Evolutionary conservation across 2,329 filamentous ascomycete species (phyloP).

Genomic region (Metarhizium humberi): DNA sequence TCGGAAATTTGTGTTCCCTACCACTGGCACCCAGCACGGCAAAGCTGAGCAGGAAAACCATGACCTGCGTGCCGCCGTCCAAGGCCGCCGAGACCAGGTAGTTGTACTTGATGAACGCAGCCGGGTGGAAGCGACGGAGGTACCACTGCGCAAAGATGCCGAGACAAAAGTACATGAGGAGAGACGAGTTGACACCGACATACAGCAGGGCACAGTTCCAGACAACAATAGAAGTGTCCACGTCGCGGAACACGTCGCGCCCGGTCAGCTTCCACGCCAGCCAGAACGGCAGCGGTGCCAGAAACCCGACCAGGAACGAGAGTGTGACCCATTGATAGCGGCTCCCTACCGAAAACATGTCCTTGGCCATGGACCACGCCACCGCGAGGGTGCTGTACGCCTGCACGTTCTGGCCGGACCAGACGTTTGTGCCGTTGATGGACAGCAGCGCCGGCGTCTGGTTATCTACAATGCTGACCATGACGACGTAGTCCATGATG

Average conservation of each 20-base stretch:
- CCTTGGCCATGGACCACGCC: constrained; percentile 16
- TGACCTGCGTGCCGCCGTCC: constrained; percentile 13
- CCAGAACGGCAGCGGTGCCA: constrained; percentile 32
- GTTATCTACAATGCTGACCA: constrained; percentile 32
- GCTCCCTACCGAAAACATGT: constrained; percentile 12
- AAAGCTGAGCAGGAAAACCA: constrained; percentile 13
- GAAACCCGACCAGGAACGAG: constrained; percentile 13
- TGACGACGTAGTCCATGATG: constrained; percentile 35
- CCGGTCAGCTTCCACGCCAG: constrained; percentile 10
- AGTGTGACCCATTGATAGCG: constrained; percentile 12
- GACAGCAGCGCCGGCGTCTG: constrained; percentile 26
- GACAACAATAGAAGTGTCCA: constrained; percentile 32
- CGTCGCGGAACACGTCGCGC: constrained; percentile 16
- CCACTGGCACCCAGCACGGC: constrained; percentile 10
- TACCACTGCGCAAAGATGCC: constrained; percentile 24
- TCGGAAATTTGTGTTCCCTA: constrained; percentile 2
- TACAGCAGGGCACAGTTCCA: constrained; percentile 32
- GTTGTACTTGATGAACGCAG: constrained; percentile 18
- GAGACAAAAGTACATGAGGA: constrained; percentile 14
- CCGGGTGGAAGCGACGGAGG: constrained; percentile 14
- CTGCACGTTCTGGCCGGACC: constrained; percentile 36
- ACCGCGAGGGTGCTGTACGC: constrained; percentile 30
- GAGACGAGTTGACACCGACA: constrained; percentile 27
- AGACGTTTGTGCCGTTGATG: constrained; percentile 31
- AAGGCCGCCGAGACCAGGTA: constrained; percentile 13